These are phyloP conservation scores for Trametes maxima DNA, from an alignment of 768 basidiomycete genomes.

Conservation along the genomic window DNA sequence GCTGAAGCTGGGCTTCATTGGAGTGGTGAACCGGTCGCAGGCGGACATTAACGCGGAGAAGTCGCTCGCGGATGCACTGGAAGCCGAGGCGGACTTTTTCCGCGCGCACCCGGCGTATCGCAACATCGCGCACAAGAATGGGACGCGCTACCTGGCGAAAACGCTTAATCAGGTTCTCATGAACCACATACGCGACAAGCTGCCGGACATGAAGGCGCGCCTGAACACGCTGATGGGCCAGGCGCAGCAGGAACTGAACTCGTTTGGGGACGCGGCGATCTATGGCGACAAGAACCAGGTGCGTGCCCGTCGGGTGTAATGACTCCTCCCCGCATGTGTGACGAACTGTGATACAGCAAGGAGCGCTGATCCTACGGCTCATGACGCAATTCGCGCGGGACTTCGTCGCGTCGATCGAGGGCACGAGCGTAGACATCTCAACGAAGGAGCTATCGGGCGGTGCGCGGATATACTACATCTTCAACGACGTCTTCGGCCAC, in stretches of 20 bases:
- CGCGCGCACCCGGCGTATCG: constrained; percentile 86
- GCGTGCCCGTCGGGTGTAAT: background rate
- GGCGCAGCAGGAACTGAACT: constrained; percentile 96
- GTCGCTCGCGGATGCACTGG: constrained; percentile 81
- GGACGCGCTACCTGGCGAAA: constrained; percentile 93
- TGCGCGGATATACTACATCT: constrained; percentile 98
- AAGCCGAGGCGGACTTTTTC: constrained; percentile 91
- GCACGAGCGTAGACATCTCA: constrained; percentile 93
- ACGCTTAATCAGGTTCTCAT: constrained; percentile 93
- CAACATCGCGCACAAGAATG: constrained; percentile 96
- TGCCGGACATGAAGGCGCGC: constrained; percentile 99
- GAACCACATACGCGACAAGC: constrained; percentile 97
- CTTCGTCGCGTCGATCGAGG: constrained; percentile 96
- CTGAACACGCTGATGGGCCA: constrained; percentile 98
- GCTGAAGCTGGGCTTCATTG: constrained; percentile 96
- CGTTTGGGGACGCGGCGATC: constrained; percentile 91
- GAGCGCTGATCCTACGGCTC: constrained; percentile 85
- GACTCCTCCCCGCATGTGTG: background rate
- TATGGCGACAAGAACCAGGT: constrained; percentile 89
- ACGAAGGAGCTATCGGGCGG: constrained; percentile 99
- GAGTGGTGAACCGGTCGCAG: constrained; percentile 96
- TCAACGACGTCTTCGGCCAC: constrained; percentile 96
- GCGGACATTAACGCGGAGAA: constrained; percentile 93
- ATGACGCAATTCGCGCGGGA: constrained; percentile 99
- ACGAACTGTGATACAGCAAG: constrained; percentile 55